Evolutionary conservation across 2,329 filamentous ascomycete species (phyloP).

Genomic region (Zalaria sp.): DNA sequence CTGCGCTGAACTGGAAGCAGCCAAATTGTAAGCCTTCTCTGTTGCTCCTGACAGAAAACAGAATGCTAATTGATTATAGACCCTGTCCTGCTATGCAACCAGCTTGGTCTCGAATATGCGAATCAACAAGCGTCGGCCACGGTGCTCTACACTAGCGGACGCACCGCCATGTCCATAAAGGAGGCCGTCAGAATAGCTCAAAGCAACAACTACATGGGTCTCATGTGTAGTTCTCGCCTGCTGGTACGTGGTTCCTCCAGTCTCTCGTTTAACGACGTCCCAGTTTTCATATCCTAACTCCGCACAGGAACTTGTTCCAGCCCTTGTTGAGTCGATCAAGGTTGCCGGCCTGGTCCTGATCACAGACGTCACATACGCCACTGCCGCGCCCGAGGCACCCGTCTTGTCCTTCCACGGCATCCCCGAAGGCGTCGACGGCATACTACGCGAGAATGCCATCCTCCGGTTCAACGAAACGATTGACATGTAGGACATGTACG

Average conservation of each 20-base stretch:
- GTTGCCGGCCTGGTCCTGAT: constrained; percentile 86
- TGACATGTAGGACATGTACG: constrained; percentile 20
- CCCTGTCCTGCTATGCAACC: constrained; percentile 88
- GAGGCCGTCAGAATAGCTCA: constrained; percentile 87
- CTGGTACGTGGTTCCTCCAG: constrained; percentile 46
- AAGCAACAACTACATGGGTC: constrained; percentile 95
- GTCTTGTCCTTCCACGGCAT: constrained; percentile 42
- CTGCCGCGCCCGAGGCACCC: constrained; percentile 19
- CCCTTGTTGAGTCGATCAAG: constrained; percentile 85
- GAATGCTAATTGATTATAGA: constrained; percentile 31
- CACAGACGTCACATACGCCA: constrained; percentile 52
- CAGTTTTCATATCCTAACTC: constrained; percentile 3
- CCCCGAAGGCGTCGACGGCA: constrained; percentile 74
- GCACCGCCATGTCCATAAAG: constrained; percentile 74
- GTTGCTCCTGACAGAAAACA: neutral
- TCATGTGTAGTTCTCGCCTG: constrained; percentile 78
- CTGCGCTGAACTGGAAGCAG: constrained; percentile 96
- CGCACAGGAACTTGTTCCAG: constrained; percentile 77
- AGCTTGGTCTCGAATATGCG: constrained; percentile 36
- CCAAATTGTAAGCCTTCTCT: constrained; percentile 58
- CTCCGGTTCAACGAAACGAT: constrained; percentile 88
- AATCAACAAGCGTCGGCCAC: constrained; percentile 1
- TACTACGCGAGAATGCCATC: constrained; percentile 74
- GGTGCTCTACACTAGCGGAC: constrained; percentile 41
- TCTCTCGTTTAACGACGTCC: constrained; percentile 4